Conservation (phyloP, 2,329 filamentous ascomycete species). For the Exophiala oligosperma region DNA sequence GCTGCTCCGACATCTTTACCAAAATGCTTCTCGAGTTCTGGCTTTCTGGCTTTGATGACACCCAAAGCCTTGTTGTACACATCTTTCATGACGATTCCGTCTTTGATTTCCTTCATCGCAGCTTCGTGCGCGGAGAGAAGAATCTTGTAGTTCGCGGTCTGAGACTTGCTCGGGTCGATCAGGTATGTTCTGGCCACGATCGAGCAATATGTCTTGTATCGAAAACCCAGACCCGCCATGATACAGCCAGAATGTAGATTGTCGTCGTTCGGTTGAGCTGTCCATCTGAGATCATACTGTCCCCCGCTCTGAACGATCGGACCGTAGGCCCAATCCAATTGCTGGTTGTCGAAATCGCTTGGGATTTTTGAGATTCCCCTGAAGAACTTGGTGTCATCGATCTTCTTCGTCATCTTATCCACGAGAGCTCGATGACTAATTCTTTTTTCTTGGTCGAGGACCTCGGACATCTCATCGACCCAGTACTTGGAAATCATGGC, state of each 20-base stretch:
- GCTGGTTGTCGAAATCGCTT: slow-evolving; percentile 78
- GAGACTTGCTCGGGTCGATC: slow-evolving; percentile 93
- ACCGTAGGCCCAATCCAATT: slow-evolving; percentile 91
- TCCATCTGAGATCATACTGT: slow-evolving; percentile 86
- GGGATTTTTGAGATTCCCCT: slow-evolving; percentile 79
- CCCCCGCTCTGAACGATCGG: slow-evolving; percentile 94
- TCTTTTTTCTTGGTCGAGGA: slow-evolving; percentile 95
- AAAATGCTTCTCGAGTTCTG: slow-evolving; percentile 93
- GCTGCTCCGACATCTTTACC: slow-evolving; percentile 88
- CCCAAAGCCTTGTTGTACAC: slow-evolving; percentile 84
- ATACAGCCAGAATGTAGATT: slow-evolving; percentile 90
- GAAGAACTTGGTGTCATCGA: slow-evolving; percentile 94
- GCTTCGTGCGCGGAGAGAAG: slow-evolving; percentile 80
- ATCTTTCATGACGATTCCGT: slow-evolving; percentile 83
- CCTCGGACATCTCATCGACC: slow-evolving; percentile 95
- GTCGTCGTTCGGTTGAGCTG: slow-evolving; percentile 67
- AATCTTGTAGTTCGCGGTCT: slow-evolving; percentile 92
- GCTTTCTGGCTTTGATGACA: slow-evolving; percentile 84
- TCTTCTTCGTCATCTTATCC: slow-evolving; percentile 85
- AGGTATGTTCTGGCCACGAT: slow-evolving; percentile 91
- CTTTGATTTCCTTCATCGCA: slow-evolving; percentile 86
- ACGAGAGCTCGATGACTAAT: slow-evolving; percentile 85
- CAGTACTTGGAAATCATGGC: slow-evolving; percentile 96
- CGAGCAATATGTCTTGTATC: slow-evolving; percentile 95
- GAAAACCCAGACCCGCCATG: slow-evolving; percentile 83